These are phyloP conservation scores for Tremellales sp. DNA, from an alignment of 1,284 basidiomycete genomes.

Conservation along the genomic window DNA sequence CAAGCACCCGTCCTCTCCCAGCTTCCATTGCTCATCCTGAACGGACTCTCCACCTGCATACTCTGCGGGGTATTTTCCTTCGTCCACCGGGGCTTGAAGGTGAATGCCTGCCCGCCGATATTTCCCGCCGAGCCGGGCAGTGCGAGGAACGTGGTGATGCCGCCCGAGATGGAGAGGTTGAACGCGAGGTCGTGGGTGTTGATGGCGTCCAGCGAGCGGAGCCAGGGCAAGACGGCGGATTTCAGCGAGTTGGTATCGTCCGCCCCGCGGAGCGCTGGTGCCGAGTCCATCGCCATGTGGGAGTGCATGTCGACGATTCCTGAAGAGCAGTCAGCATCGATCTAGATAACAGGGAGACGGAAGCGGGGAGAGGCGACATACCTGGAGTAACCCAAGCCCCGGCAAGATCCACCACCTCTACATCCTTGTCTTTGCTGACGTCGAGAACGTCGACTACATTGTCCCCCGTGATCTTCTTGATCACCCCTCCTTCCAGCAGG, in stretches of 20 bases:
- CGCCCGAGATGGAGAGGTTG: slow-evolving; percentile 51
- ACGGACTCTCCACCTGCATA: slow-evolving; percentile 50
- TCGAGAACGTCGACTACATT: slow-evolving; percentile 15
- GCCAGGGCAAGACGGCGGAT: slow-evolving; percentile 49
- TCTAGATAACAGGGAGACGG: not conserved
- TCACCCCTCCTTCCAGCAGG: slow-evolving; percentile 51
- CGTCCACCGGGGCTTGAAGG: slow-evolving; percentile 52
- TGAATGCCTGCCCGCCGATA: slow-evolving; percentile 51
- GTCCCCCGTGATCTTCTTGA: slow-evolving; percentile 45
- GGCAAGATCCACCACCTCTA: slow-evolving; percentile 44
- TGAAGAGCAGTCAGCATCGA: not conserved
- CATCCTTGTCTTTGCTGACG: slow-evolving; percentile 12
- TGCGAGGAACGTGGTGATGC: slow-evolving; percentile 53
- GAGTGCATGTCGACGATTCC: slow-evolving; percentile 73
- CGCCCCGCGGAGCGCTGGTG: slow-evolving; percentile 57
- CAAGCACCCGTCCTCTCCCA: slow-evolving; percentile 41
- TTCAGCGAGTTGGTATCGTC: slow-evolving; percentile 49
- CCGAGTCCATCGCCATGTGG: slow-evolving; percentile 66
- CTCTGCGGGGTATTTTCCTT: slow-evolving; percentile 47
- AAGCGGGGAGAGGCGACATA: slow-evolving; percentile 6
- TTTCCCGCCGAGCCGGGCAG: slow-evolving; percentile 49
- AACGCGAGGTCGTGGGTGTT: slow-evolving; percentile 54
- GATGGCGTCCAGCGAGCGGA: slow-evolving; percentile 53
- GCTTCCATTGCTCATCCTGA: slow-evolving; percentile 36
- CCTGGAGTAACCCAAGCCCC: slow-evolving; percentile 54